Evolutionary conservation across 2,329 filamentous ascomycete species (phyloP), one percentile per base, ranked within the genome.

Genomic region (Camptophora hylomeconis): DNA sequence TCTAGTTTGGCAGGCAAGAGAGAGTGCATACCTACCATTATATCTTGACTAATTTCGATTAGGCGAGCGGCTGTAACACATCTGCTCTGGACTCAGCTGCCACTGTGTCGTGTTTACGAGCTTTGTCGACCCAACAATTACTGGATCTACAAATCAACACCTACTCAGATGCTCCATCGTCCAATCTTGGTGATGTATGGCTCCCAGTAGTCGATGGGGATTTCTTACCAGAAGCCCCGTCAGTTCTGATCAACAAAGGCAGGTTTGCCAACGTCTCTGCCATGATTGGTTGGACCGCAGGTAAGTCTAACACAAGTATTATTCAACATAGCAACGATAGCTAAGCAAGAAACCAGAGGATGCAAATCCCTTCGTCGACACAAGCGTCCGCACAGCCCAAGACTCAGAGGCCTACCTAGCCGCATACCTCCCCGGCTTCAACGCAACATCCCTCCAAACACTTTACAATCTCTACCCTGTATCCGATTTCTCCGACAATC

Each of bases 181-280:
- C 25, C 17, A 31, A 31, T 17, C 25, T 31, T 17, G 29, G 29
- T 17, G 29, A 31, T 15, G 11, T 11, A 17, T 31, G 29, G 29
- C 17, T 39, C 20, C 65, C 65, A 1, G 54, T 49, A 0, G 58
- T 67, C 0, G 63, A 68, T 33, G 57, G 56, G 9, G 61, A 65
- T 38, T 64, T 64, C 39, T 45, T 67, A n/a, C 61, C 61, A 15
- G 54, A 48, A 2, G 44, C 60, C 4, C 36, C 62, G 2, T 60
- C 57, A 5, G 40, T 49, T 31, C 50, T 65, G 7, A 46, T 63
- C 13, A 44, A 40, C 1, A 42, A 54, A 23, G 57, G 59, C 13
- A 46, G 46, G 3, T 61, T 65, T 37, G 52, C 55, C 22, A 54
- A 60, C 22, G 50, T 57, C 24, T 30, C 38, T 15, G 35, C 33